Evolutionary conservation across 2,329 filamentous ascomycete species (phyloP), one percentile per base, ranked within the genome.

Genomic region (Ophiostoma triangulosporum): DNA sequence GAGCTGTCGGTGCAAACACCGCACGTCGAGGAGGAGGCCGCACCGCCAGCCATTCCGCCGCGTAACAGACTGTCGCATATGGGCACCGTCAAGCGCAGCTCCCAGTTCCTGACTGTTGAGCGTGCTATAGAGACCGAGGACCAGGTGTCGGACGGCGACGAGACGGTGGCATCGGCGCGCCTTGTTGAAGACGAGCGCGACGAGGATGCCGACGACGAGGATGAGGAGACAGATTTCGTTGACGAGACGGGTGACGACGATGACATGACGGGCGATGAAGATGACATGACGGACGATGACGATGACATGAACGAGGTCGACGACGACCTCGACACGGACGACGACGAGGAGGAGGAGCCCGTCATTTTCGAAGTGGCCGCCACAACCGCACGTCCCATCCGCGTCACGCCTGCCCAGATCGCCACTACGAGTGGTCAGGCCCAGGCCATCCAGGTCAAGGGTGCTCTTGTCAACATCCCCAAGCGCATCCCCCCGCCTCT

Each of bases 401-500:
- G 75, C 6, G 76, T 80, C 51, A 71, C 80, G 48, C 76, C 78
- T 2, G 80, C 84, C 1, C 79, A 84, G 54, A 75, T 80, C 51
- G 79, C 84, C 3, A 80, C 84, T 1, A 80, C 84, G 53, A 75
- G 80, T 4, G 48, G 32, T 53, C 46, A 48, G 52, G 76, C 81
- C 53, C 46, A 48, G 52, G 76, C 81, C 53, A 80, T 89, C 54
- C 75, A 77, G 29, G 84, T 81, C 36, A 84, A 86, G 63, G 87
- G 88, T 24, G 84, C 84, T 50, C 73, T 96, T 50, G 87, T 96
- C 27, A 89, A 81, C 46, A 95, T 96, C 55, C 81, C 86, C 12
- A 94, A 91, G 69, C 78, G 88, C 33, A 68, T 83, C 1, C 80
- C 88, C 1, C 89, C 90, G 1, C 81, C 86, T 8, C 75, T 95